phyloP scores from a whole-genome alignment of 768 basidiomycete species.

The Boletus reticuloceps region DNA sequence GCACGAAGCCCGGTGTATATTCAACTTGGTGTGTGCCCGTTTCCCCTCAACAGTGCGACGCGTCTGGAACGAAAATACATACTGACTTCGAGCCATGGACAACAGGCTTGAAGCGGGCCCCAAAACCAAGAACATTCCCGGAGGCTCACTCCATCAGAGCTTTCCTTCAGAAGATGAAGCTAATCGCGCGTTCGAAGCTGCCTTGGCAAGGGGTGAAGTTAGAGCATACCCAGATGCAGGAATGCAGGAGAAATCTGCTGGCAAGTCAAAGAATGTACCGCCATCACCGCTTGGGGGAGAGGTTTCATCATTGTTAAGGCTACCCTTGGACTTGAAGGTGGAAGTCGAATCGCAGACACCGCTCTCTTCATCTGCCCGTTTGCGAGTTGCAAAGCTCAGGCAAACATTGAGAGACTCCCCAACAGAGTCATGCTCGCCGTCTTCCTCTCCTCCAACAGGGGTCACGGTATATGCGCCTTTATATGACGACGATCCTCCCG shows the following conservation, averaged over 20 bases:
- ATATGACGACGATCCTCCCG: conserved; percentile 12
- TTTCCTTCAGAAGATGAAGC: conserved; percentile 46
- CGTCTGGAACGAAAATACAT: conserved; percentile 20
- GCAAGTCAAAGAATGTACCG: conserved; percentile 4
- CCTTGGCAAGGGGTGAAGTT: conserved; percentile 29
- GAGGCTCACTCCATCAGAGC: conserved; percentile 41
- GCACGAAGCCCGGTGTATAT: conserved; percentile 30
- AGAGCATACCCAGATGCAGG: conserved; percentile 7
- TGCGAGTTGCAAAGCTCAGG: conserved; percentile 7
- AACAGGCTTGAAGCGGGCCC: conserved; percentile 47
- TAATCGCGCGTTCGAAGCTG: conserved; percentile 25
- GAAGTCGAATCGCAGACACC: not conserved
- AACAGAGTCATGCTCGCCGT: conserved; percentile 1
- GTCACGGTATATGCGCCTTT: conserved; percentile 20
- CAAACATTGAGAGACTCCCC: conserved; percentile 8
- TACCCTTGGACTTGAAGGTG: conserved; percentile 6
- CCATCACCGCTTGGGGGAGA: conserved; percentile 18
- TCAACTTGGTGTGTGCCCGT: conserved; percentile 20
- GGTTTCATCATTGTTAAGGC: conserved; percentile 12
- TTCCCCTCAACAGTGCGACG: not conserved
- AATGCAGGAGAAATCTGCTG: not conserved
- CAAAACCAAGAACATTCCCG: conserved; percentile 42
- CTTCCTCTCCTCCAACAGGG: conserved; percentile 27
- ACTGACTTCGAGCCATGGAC: conserved; percentile 20
- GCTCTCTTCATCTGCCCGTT: not conserved